Percentiles rank a stretch among this genome's conserved stretches.
phyloP scores from a whole-genome alignment of 352 stramenopile species.

The Phytophthora vignae region DNA sequence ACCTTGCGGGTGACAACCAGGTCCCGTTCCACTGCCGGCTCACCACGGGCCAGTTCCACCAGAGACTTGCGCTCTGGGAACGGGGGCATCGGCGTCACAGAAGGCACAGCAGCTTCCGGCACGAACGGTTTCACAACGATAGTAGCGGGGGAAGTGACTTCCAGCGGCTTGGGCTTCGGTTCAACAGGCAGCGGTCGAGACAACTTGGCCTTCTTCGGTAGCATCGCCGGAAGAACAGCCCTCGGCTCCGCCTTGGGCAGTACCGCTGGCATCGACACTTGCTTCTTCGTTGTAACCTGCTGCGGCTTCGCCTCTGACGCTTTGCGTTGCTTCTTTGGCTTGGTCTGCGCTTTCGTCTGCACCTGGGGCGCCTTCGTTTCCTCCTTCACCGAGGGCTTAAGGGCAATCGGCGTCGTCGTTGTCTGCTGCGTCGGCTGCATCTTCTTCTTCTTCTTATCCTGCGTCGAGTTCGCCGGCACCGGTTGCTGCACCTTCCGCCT shows the following conservation, averaged over 20 bases:
- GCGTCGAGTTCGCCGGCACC: not conserved
- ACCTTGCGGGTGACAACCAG: conserved; percentile 43
- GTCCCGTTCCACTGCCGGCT: conserved; percentile 32
- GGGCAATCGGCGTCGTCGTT: not conserved
- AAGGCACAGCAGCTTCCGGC: conserved; percentile 2
- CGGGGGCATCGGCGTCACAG: conserved; percentile 20
- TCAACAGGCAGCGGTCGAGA: not conserved
- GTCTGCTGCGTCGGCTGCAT: conserved; percentile 13
- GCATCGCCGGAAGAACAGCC: conserved; percentile 9
- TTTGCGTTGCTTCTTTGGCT: conserved; percentile 14
- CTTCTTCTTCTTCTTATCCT: conserved; percentile 18
- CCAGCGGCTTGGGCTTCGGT: conserved; percentile 9
- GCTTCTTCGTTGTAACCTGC: conserved; percentile 16
- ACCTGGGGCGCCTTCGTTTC: conserved; percentile 7
- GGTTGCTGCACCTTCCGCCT: conserved; percentile 31
- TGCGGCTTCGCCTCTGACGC: not conserved
- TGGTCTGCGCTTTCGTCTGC: conserved; percentile 16
- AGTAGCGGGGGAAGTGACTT: conserved; percentile 12
- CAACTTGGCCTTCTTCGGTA: conserved; percentile 16
- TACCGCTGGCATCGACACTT: conserved; percentile 8
- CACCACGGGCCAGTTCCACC: conserved; percentile 27
- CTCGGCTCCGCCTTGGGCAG: conserved; percentile 11
- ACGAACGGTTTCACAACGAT: conserved; percentile 16
- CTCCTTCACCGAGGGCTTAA: conserved; percentile 19
- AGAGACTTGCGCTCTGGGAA: conserved; percentile 36